These are phyloP conservation scores for Cairneyella variabilis DNA, from an alignment of 495 filamentous ascomycete genomes.

Conservation along the genomic window DNA sequence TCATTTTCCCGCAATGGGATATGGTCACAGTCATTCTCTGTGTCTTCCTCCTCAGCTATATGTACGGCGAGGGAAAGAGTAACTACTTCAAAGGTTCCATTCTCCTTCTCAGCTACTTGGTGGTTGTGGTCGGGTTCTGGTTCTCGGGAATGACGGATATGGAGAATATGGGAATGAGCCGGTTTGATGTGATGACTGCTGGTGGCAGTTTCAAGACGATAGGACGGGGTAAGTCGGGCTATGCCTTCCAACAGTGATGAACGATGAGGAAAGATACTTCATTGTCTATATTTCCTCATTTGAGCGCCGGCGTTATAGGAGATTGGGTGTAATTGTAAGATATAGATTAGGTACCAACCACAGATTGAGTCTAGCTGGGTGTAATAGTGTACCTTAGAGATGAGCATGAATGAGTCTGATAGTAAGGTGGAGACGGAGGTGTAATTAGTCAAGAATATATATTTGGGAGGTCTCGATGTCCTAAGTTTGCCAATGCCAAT, in stretches of 20 bases:
- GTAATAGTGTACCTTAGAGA: too few relatives aligned
- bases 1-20: conserved; percentile 99
- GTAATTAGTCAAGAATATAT: too few relatives aligned
- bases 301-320: conserved; percentile 19
- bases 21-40: conserved; percentile 97
- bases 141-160: conserved; percentile 71
- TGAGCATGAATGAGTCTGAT: too few relatives aligned
- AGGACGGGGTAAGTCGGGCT: conserved; percentile 14
- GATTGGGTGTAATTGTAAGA: not conserved
- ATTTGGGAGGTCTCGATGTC: too few relatives aligned
- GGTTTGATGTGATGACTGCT: conserved; percentile 63
- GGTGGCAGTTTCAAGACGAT: conserved; percentile 43
- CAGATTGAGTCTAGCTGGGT: too few relatives aligned
- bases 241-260: conserved; percentile 20
- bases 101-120: conserved; percentile 87
- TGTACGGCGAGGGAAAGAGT: conserved; percentile 97
- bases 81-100: conserved; percentile 94
- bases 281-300: not conserved
- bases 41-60: conserved; percentile 94
- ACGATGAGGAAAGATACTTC: not conserved
- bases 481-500: too few relatives aligned
- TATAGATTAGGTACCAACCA: too few relatives aligned
- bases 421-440: too few relatives aligned
- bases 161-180: conserved; percentile 54
- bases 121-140: conserved; percentile 89